Evolutionary conservation across 2,329 filamentous ascomycete species (phyloP).

Genomic region (Verticillium nubilum): DNA sequence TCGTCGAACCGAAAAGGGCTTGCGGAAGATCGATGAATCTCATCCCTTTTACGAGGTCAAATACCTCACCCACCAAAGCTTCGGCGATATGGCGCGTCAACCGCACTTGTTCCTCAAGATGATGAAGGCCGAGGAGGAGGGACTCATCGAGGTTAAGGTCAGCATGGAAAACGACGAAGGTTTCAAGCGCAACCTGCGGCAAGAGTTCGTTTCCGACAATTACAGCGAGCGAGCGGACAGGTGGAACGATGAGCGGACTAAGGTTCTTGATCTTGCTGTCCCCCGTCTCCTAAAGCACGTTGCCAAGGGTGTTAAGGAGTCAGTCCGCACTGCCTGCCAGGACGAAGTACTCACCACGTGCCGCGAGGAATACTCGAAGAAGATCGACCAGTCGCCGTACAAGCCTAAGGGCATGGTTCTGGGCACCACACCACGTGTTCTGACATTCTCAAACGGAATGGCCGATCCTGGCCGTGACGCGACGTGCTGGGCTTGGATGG

Average conservation of each 20-base stretch:
- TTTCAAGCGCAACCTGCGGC: slow-evolving; percentile 71
- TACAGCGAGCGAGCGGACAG: slow-evolving; percentile 91
- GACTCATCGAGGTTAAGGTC: slow-evolving; percentile 80
- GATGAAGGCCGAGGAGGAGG: slow-evolving; percentile 94
- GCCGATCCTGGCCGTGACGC: slow-evolving; percentile 70
- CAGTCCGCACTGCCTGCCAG: slow-evolving; percentile 87
- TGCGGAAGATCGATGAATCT: slow-evolving; percentile 88
- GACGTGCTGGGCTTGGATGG: slow-evolving; percentile 86
- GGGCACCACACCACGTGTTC: slow-evolving; percentile 80
- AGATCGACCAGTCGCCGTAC: slow-evolving; percentile 91
- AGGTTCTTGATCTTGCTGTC: slow-evolving; percentile 77
- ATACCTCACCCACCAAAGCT: slow-evolving; percentile 85
- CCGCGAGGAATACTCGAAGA: slow-evolving; percentile 81
- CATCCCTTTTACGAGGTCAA: slow-evolving; percentile 98
- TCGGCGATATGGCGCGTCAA: slow-evolving; percentile 71
- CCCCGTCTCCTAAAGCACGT: slow-evolving; percentile 78
- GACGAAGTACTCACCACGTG: slow-evolving; percentile 84
- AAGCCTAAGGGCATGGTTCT: slow-evolving; percentile 90
- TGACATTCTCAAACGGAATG: slow-evolving; percentile 81
- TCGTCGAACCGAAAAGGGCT: slow-evolving; percentile 85
- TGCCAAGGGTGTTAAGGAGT: slow-evolving; percentile 89
- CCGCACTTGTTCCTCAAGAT: slow-evolving; percentile 94
- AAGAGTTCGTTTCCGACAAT: slow-evolving; percentile 89
- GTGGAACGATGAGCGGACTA: slow-evolving; percentile 85
- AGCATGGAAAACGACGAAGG: slow-evolving; percentile 69